Conservation (phyloP, 441 rosid species). For the Pelargonium cotyledonis region DNA sequence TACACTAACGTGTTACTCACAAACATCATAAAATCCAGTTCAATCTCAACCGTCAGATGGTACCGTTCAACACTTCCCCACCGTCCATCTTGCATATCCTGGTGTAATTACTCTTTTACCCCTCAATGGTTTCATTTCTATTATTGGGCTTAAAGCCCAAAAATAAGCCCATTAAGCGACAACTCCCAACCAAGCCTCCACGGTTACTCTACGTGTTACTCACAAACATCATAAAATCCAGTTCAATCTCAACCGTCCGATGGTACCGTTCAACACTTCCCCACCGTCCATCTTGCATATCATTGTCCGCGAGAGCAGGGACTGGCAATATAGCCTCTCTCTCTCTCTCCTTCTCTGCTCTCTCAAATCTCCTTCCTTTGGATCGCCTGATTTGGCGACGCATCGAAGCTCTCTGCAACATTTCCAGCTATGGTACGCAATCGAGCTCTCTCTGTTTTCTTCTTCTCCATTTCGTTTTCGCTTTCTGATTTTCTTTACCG, state of each 20-base stretch:
- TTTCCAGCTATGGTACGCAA: constrained; percentile 8
- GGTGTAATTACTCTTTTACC: too few relatives aligned
- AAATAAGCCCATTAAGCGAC: too few relatives aligned
- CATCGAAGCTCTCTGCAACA: neutral
- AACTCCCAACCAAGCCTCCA: neutral
- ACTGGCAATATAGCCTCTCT: too few relatives aligned
- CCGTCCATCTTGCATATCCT: too few relatives aligned
- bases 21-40: neutral
- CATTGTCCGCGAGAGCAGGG: neutral
- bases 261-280: neutral
- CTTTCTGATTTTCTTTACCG: neutral
- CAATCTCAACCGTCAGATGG: neutral
- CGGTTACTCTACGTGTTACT: constrained; percentile 1
- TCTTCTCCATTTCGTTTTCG: neutral
- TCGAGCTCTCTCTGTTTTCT: neutral
- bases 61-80: neutral
- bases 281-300: neutral
- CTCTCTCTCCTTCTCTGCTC: neutral
- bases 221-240: neutral
- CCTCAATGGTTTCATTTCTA: too few relatives aligned
- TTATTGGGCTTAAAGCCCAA: too few relatives aligned
- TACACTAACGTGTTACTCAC: constrained; percentile 4
- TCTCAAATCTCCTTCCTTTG: neutral
- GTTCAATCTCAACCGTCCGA: neutral
- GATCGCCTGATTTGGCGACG: constrained; percentile 3